These are phyloP conservation scores for Ilyonectria mors-panacis DNA, from an alignment of 2,329 filamentous ascomycete species.

Conservation along the genomic window DNA sequence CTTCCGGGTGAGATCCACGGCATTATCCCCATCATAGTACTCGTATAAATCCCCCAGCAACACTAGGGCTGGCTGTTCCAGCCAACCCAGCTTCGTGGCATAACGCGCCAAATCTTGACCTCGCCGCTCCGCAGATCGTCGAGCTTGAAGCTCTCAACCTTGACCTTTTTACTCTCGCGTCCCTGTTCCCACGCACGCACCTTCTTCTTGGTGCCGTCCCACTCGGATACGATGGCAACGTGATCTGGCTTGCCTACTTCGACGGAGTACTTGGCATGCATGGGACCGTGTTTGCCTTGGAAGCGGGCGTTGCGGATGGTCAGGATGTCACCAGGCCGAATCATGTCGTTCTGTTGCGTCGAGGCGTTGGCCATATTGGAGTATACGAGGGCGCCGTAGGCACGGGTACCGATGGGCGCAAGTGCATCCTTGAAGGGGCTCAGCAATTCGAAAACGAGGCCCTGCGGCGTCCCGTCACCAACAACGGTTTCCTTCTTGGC, in stretches of 20 bases:
- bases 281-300: conserved; percentile 93
- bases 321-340: conserved; percentile 92
- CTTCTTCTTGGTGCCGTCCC: conserved; percentile 99
- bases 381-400: conserved; percentile 94
- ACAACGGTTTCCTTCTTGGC: conserved; percentile 85
- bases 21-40: conserved; percentile 30
- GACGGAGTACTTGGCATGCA: conserved; percentile 93
- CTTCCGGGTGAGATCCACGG: conserved; percentile 33
- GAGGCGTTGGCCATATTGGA: conserved; percentile 95
- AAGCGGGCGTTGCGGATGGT: conserved; percentile 94
- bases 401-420: conserved; percentile 86
- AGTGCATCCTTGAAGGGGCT: conserved; percentile 81
- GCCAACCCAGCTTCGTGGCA: conserved; percentile 92
- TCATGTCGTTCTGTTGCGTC: conserved; percentile 91
- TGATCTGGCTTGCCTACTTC: conserved; percentile 93
- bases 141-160: conserved; percentile 93
- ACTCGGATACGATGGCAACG: conserved; percentile 92
- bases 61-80: conserved; percentile 79
- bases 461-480: conserved; percentile 85
- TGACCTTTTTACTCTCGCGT: conserved; percentile 92
- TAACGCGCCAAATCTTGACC: conserved; percentile 97
- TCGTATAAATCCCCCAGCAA: conserved; percentile 45
- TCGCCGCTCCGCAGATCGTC: conserved; percentile 94
- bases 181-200: conserved; percentile 96
- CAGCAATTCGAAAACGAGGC: conserved; percentile 84